Conservation (phyloP, 306 rosid genomes). For the Sindora glabra region DNA sequence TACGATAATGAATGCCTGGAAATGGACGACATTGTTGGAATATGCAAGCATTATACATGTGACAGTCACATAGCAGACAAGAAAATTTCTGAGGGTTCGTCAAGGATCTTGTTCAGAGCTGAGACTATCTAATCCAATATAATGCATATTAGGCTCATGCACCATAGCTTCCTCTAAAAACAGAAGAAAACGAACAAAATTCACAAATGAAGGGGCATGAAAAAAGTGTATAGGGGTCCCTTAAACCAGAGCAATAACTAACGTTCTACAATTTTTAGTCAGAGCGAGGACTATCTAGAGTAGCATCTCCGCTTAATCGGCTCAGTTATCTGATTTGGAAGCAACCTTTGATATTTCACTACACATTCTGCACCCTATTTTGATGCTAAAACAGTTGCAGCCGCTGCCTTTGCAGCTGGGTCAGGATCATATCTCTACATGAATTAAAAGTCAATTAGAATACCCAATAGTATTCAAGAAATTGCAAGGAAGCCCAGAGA, state of each 20-base stretch:
- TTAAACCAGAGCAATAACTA: too few relatives aligned
- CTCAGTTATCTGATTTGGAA: too few relatives aligned
- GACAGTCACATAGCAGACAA: neutral
- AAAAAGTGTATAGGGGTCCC: neutral
- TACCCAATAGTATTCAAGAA: conserved; percentile 6
- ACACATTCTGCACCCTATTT: conserved; percentile 94
- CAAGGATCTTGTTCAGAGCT: too few relatives aligned
- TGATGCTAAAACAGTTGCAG: conserved; percentile 91
- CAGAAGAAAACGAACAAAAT: too few relatives aligned
- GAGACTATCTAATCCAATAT: too few relatives aligned
- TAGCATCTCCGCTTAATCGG: too few relatives aligned
- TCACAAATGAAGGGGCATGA: neutral
- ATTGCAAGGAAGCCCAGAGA: neutral
- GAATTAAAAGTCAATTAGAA: conserved; percentile 12
- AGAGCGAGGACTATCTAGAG: too few relatives aligned
- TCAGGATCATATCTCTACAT: conserved; percentile 92
- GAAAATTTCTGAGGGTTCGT: neutral
- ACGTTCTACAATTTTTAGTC: neutral
- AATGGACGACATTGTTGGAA: neutral
- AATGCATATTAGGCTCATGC: neutral
- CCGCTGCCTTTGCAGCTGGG: conserved; percentile 99
- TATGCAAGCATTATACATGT: too few relatives aligned
- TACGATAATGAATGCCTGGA: neutral
- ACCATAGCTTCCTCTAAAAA: neutral
- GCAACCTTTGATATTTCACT: too few relatives aligned